Evolutionary conservation across 208 protist species (phyloP), one percentile per base, ranked within the genome.

Genomic region (Wallacemonas rigidus): DNA sequence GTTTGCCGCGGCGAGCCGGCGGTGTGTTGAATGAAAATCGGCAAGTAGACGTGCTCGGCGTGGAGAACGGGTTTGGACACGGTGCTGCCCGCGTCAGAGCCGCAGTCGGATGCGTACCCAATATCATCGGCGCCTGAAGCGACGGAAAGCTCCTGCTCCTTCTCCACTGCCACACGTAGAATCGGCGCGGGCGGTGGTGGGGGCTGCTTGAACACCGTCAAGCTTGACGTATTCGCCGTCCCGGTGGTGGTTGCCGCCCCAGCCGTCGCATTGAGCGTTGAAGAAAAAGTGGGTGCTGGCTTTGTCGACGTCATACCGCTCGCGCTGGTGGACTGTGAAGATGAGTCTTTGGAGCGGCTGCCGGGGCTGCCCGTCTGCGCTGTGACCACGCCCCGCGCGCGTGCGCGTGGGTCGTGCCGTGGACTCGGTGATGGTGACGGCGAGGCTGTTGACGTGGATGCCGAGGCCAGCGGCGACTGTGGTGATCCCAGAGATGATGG

Each of bases 341-440:
- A 9, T 58, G 17, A 12, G 0, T 58, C 17, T 9, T 35, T 26
- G 26, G 26, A 26, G 26, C 26, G 26, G 26, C 26, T 26, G 26
- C 26, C 26, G 26, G 26, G 26, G 26, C 26, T 26, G 26, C 26
- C 26, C 26, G 26, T 26, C 26, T 26, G 36, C 36, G 17, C 57
- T 39, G 5, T 11, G n/a, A n/a, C 57, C 38, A 11, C 57, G 5
- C 4, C 57, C 57, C 39, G n/a, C 26, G n/a, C 2, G 0, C 57
- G 57, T 5, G 36, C 1, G 9, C 39, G 57, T 1, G 2, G 7
- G 11, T n/a, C 36, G 57, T 63, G 12, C 5, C 57, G 57, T n/a
- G 57, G 57, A n/a, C 57, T 63, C 17, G 57, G 57, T n/a, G 57
- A 63, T n/a, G 57, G 57, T 17, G 57, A 63, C 9, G 57, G 12